Base-by-base conservation (phyloP, 208 protist species). In the Naegleria lovaniensis region DNA sequence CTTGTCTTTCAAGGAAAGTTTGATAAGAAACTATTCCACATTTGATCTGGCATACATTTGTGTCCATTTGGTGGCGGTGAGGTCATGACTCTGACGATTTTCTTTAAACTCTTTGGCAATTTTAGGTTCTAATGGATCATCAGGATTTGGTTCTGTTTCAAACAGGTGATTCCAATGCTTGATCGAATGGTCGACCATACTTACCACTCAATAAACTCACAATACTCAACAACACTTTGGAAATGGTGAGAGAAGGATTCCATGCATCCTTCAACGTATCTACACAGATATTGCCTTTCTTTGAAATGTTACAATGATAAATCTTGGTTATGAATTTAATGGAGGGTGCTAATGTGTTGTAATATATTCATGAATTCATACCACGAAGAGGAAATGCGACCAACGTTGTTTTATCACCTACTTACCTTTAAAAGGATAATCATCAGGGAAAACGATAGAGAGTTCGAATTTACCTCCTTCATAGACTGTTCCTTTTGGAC, bases 201-300 rank as follows among this genome's bases (percentile, higher is more conserved):
- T 79, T 79, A 79, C 67, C 67, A 11, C 4, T 36, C 29, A 98
- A 79, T 7, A 98, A 89, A 29, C 92, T 94, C 0, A 94, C 41
- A 85, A 98, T 94, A 6, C 96, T 96, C 1, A 95, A 93, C 88
- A 96, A 97, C 11, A 90, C 48, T n/a, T 48, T 90, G 0, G 87
- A 79, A n/a, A 90, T 41, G 7, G 52, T 79, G 2, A 90, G n/a
- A 29, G 87, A 52, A 16, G 87, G 87, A 79, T 15, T 51, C 87
- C 87, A 98, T 93, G 99, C 95, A 90, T 98, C 96, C 92, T 99
- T 99, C 87, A 99, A 92, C 88, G 99, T 99, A 94, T 99, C 98
- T 13, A 99, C 93, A 93, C 97, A 99, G 85, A 99, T 98, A 52
- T 97, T 92, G 25, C 95, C 95, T 15, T 96, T 86, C 38, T 92